These are phyloP conservation scores for Yamadazyma paraphyllophila DNA, from an alignment of 805 yeast genomes.

Conservation along the genomic window DNA sequence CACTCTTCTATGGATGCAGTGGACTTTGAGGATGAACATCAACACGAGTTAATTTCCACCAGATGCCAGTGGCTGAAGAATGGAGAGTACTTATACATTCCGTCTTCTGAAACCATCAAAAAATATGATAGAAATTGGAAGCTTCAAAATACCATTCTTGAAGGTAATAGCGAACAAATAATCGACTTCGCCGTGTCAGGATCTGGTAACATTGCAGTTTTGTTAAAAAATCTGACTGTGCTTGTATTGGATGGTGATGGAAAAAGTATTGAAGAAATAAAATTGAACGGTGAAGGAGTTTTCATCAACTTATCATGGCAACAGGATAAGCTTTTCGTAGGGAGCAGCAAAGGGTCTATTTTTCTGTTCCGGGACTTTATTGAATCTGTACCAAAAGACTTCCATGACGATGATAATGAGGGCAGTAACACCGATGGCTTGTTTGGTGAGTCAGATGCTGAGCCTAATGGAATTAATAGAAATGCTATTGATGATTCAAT, in stretches of 20 bases:
- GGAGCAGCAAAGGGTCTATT: conserved; percentile 44
- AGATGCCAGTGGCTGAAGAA: conserved; percentile 67
- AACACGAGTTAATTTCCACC: conserved; percentile 47
- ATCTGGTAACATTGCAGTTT: conserved; percentile 58
- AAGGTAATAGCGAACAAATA: conserved; percentile 21
- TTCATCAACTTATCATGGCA: conserved; percentile 29
- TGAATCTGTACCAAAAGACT: background rate
- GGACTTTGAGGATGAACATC: conserved; percentile 42
- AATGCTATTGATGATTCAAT: conserved; percentile 17
- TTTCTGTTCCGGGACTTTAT: conserved; percentile 20
- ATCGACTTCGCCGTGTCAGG: conserved; percentile 62
- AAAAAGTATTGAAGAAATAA: background rate
- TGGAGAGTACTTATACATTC: conserved; percentile 69
- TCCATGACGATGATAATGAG: conserved; percentile 17
- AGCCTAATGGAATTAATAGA: conserved; percentile 9
- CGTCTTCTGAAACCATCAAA: conserved; percentile 43
- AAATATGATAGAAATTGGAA: conserved; percentile 44
- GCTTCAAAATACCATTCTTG: conserved; percentile 8
- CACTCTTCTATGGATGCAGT: conserved; percentile 31
- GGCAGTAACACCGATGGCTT: conserved; percentile 9
- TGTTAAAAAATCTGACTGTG: conserved; percentile 34
- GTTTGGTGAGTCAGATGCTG: conserved; percentile 11
- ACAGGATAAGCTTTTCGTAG: conserved; percentile 32
- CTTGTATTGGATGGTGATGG: conserved; percentile 50
- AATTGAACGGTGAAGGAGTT: conserved; percentile 24